Conservation (phyloP, 2,329 filamentous ascomycete species). For the Scytalidium sp. region DNA sequence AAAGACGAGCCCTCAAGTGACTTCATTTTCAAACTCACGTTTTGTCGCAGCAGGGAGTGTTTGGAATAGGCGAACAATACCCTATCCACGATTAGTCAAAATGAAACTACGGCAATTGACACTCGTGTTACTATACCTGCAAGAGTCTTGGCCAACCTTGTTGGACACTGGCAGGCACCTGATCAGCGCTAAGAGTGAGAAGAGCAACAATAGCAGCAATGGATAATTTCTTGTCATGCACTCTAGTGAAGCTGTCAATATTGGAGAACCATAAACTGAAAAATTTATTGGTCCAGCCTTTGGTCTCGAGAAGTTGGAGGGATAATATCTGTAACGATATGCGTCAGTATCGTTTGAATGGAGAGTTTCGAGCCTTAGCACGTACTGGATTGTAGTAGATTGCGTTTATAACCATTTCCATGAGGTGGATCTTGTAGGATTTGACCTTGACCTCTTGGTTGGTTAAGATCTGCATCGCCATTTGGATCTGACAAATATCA, state of each 20-base stretch:
- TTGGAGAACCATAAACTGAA: constrained; percentile 98
- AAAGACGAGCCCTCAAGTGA: neutral
- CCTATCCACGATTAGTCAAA: constrained; percentile 34
- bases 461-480: constrained; percentile 81
- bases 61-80: constrained; percentile 87
- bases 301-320: constrained; percentile 82
- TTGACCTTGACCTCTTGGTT: constrained; percentile 80
- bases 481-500: constrained; percentile 50
- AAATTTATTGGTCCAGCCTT: constrained; percentile 97
- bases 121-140: constrained; percentile 35
- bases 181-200: constrained; percentile 72
- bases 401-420: constrained; percentile 98
- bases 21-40: constrained; percentile 50
- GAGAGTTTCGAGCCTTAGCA: neutral
- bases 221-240: constrained; percentile 98
- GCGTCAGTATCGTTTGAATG: constrained; percentile 1
- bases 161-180: constrained; percentile 89
- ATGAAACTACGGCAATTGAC: neutral
- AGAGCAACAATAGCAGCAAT: constrained; percentile 90
- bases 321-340: constrained; percentile 51
- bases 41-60: constrained; percentile 84
- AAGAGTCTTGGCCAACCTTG: constrained; percentile 93
- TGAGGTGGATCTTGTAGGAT: constrained; percentile 90
- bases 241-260: constrained; percentile 88
- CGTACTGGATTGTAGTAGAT: constrained; percentile 88